Evolutionary conservation across 1,284 basidiomycete species (phyloP).

Genomic region (Pisolithus thermaeus): DNA sequence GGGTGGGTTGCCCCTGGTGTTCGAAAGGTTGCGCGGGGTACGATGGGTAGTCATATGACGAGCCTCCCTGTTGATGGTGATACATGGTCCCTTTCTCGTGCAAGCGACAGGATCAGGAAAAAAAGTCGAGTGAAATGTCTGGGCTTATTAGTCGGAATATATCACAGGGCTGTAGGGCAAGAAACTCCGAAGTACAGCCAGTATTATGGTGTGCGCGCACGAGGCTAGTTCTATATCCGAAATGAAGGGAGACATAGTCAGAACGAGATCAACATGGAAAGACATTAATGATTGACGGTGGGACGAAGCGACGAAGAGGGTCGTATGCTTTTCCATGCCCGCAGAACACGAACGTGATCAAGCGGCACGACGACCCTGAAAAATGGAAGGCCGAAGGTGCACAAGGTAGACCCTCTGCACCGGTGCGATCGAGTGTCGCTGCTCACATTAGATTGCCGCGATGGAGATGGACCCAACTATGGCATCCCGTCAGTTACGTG

Average conservation of each 20-base stretch:
- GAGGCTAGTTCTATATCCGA: constrained; percentile 32
- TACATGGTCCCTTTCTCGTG: constrained; percentile 35
- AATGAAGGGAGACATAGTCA: constrained; percentile 26
- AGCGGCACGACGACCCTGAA: constrained; percentile 9
- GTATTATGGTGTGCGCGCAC: constrained; percentile 29
- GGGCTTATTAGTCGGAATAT: constrained; percentile 29
- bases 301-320: constrained; percentile 23
- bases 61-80: constrained; percentile 37
- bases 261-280: constrained; percentile 31
- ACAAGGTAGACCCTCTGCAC: constrained; percentile 5
- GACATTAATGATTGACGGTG: constrained; percentile 30
- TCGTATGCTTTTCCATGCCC: constrained; percentile 20
- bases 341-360: constrained; percentile 14
- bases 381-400: constrained; percentile 5
- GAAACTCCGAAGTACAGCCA: constrained; percentile 27
- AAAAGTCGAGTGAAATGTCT: constrained; percentile 14
- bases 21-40: constrained; percentile 40
- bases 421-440: constrained; percentile 7
- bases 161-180: constrained; percentile 22
- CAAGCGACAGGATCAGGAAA: constrained; percentile 4
- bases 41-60: constrained; percentile 46
- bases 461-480: not conserved
- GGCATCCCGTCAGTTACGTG: too few species aligned
- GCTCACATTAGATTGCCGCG: constrained; percentile 22
- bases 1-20: constrained; percentile 28